A percentile compares a stretch with the other conserved stretches of the same genome.
These are phyloP conservation scores for Thalia dealbata DNA, from an alignment of 176 grass and related monocot species.

Conservation along the genomic window DNA sequence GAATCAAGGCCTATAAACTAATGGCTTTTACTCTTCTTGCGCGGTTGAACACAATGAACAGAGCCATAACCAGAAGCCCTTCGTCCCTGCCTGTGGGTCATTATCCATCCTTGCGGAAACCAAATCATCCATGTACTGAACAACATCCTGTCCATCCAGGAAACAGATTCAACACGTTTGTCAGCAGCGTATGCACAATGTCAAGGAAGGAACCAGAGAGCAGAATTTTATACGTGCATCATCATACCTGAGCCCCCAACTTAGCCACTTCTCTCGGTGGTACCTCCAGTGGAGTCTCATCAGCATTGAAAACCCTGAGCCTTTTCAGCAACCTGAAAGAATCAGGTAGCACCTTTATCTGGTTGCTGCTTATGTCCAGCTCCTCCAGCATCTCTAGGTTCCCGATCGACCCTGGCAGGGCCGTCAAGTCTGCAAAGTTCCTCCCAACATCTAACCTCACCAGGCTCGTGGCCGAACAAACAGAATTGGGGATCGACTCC, in stretches of 20 bases:
- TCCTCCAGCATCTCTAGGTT: constrained; percentile 97
- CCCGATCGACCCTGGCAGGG: constrained; percentile 68
- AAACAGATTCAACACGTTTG: background rate
- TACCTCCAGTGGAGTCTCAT: constrained; percentile 83
- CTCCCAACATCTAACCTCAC: constrained; percentile 75
- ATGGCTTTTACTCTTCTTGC: constrained; percentile 30
- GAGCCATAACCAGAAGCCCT: constrained; percentile 62
- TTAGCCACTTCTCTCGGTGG: constrained; percentile 78
- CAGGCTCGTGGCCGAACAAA: constrained; percentile 65
- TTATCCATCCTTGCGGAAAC: constrained; percentile 37
- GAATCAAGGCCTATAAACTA: no score
- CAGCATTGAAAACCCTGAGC: constrained; percentile 70
- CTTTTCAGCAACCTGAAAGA: constrained; percentile 57
- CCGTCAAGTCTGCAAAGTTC: constrained; percentile 81
- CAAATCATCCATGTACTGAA: constrained; percentile 66
- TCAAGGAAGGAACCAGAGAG: background rate
- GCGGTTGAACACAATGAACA: constrained; percentile 43
- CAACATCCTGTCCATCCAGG: constrained; percentile 37
- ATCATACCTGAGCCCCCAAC: constrained; percentile 74
- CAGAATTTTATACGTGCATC: constrained; percentile 9
- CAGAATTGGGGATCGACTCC: constrained; percentile 61
- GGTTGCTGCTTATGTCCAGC: constrained; percentile 91
- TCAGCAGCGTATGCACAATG: background rate
- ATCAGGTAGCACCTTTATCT: constrained; percentile 73
- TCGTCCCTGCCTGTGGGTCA: constrained; percentile 25